Percentiles rank a stretch among this genome's conserved stretches.
Conservation (phyloP, 306 rosid species). For the Cucurbita moschata region DNA sequence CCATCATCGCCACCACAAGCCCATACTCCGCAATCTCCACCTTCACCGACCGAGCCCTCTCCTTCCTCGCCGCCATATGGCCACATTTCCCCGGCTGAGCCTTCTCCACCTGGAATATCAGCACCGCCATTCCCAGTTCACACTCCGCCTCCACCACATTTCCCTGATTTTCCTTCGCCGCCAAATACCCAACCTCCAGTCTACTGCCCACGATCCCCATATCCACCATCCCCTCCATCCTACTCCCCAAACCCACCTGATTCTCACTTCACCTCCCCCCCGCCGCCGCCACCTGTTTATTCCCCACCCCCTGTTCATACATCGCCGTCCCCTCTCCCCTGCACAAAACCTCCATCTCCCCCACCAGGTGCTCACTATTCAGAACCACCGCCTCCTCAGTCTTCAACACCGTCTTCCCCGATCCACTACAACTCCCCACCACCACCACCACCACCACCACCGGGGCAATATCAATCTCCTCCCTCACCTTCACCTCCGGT, state of each 20-base stretch:
- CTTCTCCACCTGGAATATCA: background rate
- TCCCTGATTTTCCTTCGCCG: slow-evolving; percentile 1
- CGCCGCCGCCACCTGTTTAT: background rate
- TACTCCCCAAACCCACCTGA: background rate
- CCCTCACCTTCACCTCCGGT: slow-evolving; percentile 9
- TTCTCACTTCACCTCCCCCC: background rate
- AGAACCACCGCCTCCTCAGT: background rate
- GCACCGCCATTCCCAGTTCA: background rate
- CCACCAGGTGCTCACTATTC: background rate
- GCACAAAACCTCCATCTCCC: slow-evolving; percentile 15
- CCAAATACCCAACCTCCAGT: background rate
- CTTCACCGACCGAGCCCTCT: background rate
- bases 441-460: slow-evolving; percentile 2
- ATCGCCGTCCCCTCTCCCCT: slow-evolving; percentile 5
- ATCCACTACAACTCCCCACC: background rate
- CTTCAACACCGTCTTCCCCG: background rate
- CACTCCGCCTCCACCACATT: background rate
- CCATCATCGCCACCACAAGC: background rate
- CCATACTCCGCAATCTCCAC: background rate
- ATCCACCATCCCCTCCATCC: slow-evolving; percentile 10
- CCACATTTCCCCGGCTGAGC: background rate
- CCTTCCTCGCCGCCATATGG: background rate
- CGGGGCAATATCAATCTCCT: slow-evolving; percentile 2
- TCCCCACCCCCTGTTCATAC: slow-evolving; percentile 3
- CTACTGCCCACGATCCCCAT: slow-evolving; percentile 4